Evolutionary conservation across 176 grass and related monocot genomes (phyloP).

Genomic region (Avena sativa): DNA sequence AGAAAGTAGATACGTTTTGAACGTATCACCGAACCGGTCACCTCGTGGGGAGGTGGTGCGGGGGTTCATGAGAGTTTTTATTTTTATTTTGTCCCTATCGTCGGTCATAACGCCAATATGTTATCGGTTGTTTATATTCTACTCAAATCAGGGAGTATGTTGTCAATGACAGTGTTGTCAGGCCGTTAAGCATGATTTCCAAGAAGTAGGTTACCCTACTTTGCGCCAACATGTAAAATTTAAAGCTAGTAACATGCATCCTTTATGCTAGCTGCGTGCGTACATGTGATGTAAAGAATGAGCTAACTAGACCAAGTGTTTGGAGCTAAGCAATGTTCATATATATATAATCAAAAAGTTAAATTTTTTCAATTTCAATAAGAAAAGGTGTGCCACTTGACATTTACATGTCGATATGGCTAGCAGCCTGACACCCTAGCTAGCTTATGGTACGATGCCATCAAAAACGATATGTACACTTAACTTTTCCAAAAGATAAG

Average conservation of each 20-base stretch:
- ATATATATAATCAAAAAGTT: neutral
- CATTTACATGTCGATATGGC: neutral
- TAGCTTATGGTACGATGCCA: neutral
- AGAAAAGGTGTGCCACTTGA: neutral
- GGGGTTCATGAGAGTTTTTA: too few relatives aligned
- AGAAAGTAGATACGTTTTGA: too few relatives aligned
- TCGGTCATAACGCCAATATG: too few relatives aligned
- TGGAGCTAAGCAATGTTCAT: neutral
- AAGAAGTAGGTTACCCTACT: neutral
- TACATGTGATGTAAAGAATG: neutral
- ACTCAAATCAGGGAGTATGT: too few relatives aligned
- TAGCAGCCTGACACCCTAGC: neutral
- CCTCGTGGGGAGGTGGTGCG: too few relatives aligned
- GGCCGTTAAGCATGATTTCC: too few relatives aligned
- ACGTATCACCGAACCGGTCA: too few relatives aligned
- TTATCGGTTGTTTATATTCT: too few relatives aligned
- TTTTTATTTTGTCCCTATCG: too few relatives aligned
- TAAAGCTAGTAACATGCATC: neutral
- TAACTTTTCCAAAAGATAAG: neutral
- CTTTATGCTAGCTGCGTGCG: neutral
- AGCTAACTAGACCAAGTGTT: neutral
- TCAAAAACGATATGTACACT: neutral
- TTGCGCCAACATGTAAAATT: neutral
- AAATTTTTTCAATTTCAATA: neutral
- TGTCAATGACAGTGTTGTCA: too few relatives aligned